A percentile compares a stretch with the other conserved stretches of the same genome.
Evolutionary conservation across 352 stramenopile genomes (phyloP).

Genomic region (Aphanomyces euteiches): DNA sequence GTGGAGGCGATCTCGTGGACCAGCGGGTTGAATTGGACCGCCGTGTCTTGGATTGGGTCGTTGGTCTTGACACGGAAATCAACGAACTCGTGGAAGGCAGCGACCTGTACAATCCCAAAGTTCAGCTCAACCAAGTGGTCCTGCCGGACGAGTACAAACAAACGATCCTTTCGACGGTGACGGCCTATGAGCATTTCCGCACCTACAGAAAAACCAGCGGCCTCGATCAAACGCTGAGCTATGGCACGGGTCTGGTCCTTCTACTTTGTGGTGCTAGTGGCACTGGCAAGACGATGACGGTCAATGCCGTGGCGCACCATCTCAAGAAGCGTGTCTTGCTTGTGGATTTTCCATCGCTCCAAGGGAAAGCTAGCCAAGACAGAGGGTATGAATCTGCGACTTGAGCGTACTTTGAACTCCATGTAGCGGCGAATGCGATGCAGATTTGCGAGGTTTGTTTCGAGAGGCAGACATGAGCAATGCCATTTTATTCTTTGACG

Average conservation of each 20-base stretch:
- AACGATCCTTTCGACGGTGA: conserved; percentile 73
- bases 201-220: conserved; percentile 75
- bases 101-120: conserved; percentile 82
- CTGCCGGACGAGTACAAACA: conserved; percentile 80
- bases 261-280: conserved; percentile 78
- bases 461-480: conserved; percentile 88
- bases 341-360: conserved; percentile 83
- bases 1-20: conserved; percentile 78
- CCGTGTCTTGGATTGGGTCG: conserved; percentile 81
- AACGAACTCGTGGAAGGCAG: conserved; percentile 86
- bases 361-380: conserved; percentile 67
- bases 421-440: conserved; percentile 49
- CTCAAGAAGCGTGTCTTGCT: conserved; percentile 84
- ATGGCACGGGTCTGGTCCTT: conserved; percentile 72
- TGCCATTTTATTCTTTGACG: conserved; percentile 86
- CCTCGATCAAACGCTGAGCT: conserved; percentile 70
- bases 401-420: neutral
- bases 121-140: conserved; percentile 78
- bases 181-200: conserved; percentile 79
- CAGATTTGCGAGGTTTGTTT: conserved; percentile 78
- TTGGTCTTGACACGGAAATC: conserved; percentile 85
- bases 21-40: conserved; percentile 82
- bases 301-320: conserved; percentile 81
- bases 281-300: conserved; percentile 90
- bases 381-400: conserved; percentile 33